A percentile compares a stretch with the other conserved stretches of the same genome.
Conservation (phyloP, 2,329 filamentous ascomycete species). For the Dactylellina sp. region DNA sequence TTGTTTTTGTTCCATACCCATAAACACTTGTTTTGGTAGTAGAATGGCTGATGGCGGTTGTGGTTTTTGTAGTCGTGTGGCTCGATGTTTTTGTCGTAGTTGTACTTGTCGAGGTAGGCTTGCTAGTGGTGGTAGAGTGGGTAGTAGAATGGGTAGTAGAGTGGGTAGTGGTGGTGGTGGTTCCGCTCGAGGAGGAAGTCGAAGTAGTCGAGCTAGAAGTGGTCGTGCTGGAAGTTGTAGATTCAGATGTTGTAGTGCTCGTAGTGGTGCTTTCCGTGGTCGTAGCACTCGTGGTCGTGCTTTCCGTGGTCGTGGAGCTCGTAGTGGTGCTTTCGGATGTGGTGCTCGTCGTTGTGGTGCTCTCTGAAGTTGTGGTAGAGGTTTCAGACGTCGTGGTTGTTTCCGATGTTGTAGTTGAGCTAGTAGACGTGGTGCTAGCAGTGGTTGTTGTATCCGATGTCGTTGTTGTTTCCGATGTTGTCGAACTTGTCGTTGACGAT, state of each 20-base stretch:
- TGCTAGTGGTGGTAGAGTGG: constrained; percentile 2
- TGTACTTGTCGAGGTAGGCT: not conserved
- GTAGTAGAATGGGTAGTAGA: not conserved
- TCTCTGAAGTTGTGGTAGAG: constrained; percentile 7
- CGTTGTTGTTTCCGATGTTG: too few relatives aligned
- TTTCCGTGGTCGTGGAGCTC: not conserved
- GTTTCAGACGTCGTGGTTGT: not conserved
- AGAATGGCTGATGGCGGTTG: not conserved
- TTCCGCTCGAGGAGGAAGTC: not conserved
- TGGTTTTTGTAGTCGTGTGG: not conserved
- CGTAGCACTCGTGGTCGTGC: not conserved
- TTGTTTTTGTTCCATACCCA: constrained; percentile 4
- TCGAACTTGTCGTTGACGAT: too few relatives aligned
- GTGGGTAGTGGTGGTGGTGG: constrained; percentile 2
- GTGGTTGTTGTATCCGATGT: constrained; percentile 1
- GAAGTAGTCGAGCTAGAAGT: not conserved
- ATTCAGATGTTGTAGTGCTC: not conserved
- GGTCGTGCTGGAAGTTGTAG: not conserved
- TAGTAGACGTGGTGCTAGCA: constrained; percentile 10
- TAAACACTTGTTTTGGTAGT: constrained; percentile 18
- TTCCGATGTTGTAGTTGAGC: constrained; percentile 5
- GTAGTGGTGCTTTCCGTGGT: constrained; percentile 11
- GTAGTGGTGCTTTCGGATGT: constrained; percentile 1
- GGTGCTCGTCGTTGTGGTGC: not conserved
- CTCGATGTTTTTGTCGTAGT: constrained; percentile 6